Conservation (phyloP, 805 yeast genomes). For the Candida multigemmis region DNA sequence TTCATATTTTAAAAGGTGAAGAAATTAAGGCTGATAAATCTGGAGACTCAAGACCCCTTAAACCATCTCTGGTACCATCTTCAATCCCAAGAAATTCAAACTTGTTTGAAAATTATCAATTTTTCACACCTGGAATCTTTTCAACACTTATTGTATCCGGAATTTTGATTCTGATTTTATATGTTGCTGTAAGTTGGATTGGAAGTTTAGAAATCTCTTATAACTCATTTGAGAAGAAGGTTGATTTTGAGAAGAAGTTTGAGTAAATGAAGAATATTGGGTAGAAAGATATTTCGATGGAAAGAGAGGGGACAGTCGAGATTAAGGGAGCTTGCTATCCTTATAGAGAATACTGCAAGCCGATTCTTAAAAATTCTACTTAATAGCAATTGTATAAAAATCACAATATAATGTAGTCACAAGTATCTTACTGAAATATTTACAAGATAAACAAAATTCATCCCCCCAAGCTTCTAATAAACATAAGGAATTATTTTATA, state of each 20-base stretch:
- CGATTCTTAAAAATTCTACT: too few species aligned
- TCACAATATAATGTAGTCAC: too few species aligned
- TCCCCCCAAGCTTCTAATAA: constrained; percentile 34
- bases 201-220: constrained; percentile 66
- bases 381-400: too few species aligned
- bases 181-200: constrained; percentile 65
- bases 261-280: constrained; percentile 11
- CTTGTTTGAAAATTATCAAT: constrained; percentile 56
- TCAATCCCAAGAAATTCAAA: constrained; percentile 16
- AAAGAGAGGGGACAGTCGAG: too few species aligned
- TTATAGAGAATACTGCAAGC: too few species aligned
- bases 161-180: constrained; percentile 47
- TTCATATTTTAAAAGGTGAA: constrained; percentile 11
- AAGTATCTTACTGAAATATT: too few species aligned
- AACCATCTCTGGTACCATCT: constrained; percentile 2
- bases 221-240: constrained; percentile 69
- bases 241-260: constrained; percentile 41
- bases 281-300: neutral
- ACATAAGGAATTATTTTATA: constrained; percentile 85
- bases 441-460: too few species aligned
- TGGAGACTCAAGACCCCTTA: constrained; percentile 1
- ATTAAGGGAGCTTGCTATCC: too few species aligned
- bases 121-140: constrained; percentile 75
- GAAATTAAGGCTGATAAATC: constrained; percentile 3
- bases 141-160: constrained; percentile 63